Conservation (phyloP, 345 rosid species). For the Excoecaria cochinchinensis region DNA sequence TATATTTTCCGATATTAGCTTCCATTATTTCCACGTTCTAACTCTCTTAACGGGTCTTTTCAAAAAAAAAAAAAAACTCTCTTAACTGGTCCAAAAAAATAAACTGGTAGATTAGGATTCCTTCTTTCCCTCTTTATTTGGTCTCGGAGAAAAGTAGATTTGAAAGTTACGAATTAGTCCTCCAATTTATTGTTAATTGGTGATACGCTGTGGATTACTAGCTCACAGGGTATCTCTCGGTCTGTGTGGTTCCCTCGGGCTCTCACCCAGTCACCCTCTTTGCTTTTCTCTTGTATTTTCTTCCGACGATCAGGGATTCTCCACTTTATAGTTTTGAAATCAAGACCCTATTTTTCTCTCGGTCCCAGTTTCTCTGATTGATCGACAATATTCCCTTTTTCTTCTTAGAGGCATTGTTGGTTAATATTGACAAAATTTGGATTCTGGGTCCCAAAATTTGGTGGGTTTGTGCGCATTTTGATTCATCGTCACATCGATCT, state of each 20-base stretch:
- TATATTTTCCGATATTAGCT: too few relatives aligned
- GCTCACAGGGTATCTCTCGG: background rate
- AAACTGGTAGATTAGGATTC: too few relatives aligned
- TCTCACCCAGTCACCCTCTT: background rate
- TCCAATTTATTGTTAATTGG: background rate
- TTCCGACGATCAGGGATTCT: too few relatives aligned
- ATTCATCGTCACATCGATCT: constrained; percentile 23
- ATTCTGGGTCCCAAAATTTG: constrained; percentile 17
- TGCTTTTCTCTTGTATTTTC: background rate
- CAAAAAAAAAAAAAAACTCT: too few relatives aligned
- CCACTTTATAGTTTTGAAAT: background rate
- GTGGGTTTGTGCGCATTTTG: constrained; percentile 11
- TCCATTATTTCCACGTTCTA: too few relatives aligned
- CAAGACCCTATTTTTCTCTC: background rate
- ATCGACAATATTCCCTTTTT: background rate
- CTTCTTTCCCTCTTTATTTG: too few relatives aligned
- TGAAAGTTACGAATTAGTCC: constrained; percentile 4
- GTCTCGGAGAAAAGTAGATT: too few relatives aligned
- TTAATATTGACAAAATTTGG: constrained; percentile 24
- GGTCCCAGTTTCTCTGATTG: background rate
- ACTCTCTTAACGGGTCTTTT: too few relatives aligned
- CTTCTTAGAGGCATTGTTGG: constrained; percentile 21
- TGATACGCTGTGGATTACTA: too few relatives aligned
- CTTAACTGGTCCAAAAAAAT: too few relatives aligned
- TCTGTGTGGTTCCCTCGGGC: background rate